Conservation (phyloP, 306 rosid species). For the Pyrus bretschneideri region DNA sequence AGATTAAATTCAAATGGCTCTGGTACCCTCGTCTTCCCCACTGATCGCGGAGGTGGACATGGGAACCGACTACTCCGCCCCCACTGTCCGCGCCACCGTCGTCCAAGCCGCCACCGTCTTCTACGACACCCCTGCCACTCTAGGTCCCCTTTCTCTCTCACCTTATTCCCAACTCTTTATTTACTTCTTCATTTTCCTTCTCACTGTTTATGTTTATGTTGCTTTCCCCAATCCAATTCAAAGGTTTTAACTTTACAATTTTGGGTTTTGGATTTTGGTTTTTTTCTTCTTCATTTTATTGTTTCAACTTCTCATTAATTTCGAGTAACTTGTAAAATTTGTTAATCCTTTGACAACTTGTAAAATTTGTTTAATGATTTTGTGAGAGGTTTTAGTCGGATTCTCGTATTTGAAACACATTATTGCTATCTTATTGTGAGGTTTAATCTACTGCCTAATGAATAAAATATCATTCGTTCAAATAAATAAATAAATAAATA, state of each 20-base stretch:
- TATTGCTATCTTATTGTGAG: too few species aligned
- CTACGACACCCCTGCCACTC: slow-evolving; percentile 86
- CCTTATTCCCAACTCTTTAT: neutral
- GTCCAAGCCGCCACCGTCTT: slow-evolving; percentile 89
- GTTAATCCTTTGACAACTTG: neutral
- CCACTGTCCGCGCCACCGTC: slow-evolving; percentile 74
- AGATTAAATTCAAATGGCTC: slow-evolving; percentile 34
- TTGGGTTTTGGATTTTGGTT: neutral
- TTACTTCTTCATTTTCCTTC: neutral
- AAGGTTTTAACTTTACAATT: neutral
- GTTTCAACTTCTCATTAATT: neutral
- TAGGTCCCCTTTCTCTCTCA: slow-evolving; percentile 30
- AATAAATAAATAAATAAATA: too few species aligned
- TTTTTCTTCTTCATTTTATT: neutral
- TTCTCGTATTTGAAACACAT: too few species aligned
- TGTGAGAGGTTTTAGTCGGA: too few species aligned
- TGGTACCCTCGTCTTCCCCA: slow-evolving; percentile 30
- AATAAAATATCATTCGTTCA: too few species aligned
- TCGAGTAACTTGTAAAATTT: neutral
- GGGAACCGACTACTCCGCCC: slow-evolving; percentile 49
- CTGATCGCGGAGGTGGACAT: slow-evolving; percentile 67
- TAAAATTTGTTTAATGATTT: neutral
- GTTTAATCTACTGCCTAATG: too few species aligned
- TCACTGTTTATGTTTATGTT: neutral
- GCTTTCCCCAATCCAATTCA: neutral